Evolutionary conservation across 768 basidiomycete species (phyloP), one percentile per base, ranked within the genome.

Genomic region (Termitomyces sp.): DNA sequence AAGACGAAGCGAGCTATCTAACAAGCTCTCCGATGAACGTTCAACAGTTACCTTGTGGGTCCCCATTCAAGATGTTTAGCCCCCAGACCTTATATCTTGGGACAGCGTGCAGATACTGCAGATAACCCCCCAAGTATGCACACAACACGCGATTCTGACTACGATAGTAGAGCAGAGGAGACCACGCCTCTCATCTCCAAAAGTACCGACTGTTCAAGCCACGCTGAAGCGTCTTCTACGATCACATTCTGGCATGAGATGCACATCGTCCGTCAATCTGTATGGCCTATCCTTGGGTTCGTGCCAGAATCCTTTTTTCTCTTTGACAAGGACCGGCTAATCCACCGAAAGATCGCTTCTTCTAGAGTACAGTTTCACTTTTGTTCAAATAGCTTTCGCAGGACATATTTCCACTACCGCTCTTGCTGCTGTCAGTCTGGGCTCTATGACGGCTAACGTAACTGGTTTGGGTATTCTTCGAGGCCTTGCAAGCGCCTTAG

Each of bases 351-450:
- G 52, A 20, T 53, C 52, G 1, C 52, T 53, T 20, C 36, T 53
- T 8, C 80, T 92, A 32, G 95, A 98, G 69, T 94, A 90, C 72
- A 91, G 90, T 5, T 84, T 98, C 36, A 82, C 91, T 50, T 76
- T 96, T n/a, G 89, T 88, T 4, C 87, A 91, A 15, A 91, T 96
- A 48, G 73, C 97, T 44, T 88, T 88, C 13, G 89, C 96, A 22
- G 96, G 96, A 0, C 96, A 97, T 72, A 73, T 97, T 11, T 94
- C 92, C 0, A 96, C 94, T 0, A 84, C 83, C 1, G 91, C 94
- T 33, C 83, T 98, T 0, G 96, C 96, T 3, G 94, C 92, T 0
- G 84, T 89, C 24, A 88, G 86, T 33, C 73, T 91, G 15, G 88
- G 82, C 1, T 86, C 84, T 9, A 89, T 90, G 87, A 89, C 88